These are phyloP conservation scores for Helotiales sp. DNA, from an alignment of 2,329 filamentous ascomycete genomes.

Conservation along the genomic window DNA sequence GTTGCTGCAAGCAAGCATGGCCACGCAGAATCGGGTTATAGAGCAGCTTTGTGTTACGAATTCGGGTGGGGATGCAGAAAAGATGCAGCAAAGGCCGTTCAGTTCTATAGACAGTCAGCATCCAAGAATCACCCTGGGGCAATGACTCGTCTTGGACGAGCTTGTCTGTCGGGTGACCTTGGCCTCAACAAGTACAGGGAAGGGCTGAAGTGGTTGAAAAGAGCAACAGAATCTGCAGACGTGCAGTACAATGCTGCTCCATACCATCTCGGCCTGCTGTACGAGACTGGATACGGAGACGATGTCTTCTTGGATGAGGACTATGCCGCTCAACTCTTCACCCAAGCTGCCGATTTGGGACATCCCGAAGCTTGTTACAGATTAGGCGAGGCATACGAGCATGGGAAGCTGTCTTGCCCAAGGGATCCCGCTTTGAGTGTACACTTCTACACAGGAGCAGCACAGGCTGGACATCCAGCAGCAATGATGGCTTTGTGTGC, in stretches of 20 bases:
- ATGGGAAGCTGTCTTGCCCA: conserved; percentile 83
- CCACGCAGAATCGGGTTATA: conserved; percentile 93
- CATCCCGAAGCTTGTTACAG: conserved; percentile 83
- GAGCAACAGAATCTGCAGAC: conserved; percentile 87
- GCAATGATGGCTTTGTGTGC: conserved; percentile 99
- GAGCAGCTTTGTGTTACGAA: conserved; percentile 92
- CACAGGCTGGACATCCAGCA: conserved; percentile 76
- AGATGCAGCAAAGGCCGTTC: conserved; percentile 86
- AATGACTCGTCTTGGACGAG: conserved; percentile 87
- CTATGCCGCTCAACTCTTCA: conserved; percentile 92
- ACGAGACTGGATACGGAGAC: conserved; percentile 90
- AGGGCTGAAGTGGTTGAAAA: conserved; percentile 94
- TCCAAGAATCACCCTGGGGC: conserved; percentile 94
- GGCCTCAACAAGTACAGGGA: conserved; percentile 84
- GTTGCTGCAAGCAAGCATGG: conserved; percentile 93
- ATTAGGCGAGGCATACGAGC: conserved; percentile 96
- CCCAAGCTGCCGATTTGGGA: conserved; percentile 88
- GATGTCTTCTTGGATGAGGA: conserved; percentile 89
- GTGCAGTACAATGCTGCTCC: conserved; percentile 89
- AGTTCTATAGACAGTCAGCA: conserved; percentile 87
- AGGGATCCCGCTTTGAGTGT: conserved; percentile 90
- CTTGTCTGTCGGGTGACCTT: conserved; percentile 86
- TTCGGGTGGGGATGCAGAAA: conserved; percentile 96
- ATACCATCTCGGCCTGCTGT: conserved; percentile 84
- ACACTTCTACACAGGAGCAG: conserved; percentile 94